Evolutionary conservation across 805 yeast genomes (phyloP), one percentile per base, ranked within the genome.

Genomic region (Isabelozyma heimii): DNA sequence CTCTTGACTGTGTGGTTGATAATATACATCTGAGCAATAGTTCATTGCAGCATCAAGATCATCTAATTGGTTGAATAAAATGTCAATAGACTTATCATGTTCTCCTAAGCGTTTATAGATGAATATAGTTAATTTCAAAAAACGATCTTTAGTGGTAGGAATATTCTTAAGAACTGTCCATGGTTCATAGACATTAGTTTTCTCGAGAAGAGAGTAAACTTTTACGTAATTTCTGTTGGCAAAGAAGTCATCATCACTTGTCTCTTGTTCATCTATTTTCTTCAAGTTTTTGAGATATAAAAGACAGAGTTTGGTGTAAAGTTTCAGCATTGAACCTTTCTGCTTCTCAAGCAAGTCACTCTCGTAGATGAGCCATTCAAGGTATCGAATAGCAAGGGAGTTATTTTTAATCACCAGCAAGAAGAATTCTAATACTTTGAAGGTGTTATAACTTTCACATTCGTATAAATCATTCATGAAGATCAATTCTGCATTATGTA

Each of bases 401-500:
- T 58, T 64, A 13, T 52, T 52, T 14, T 66, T 59, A 1, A 63
- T 37, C 7, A 51, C 55, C 12, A 58, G 47, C 8, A 65, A 51
- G n/a, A 88, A 62, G 58, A 70, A 85, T 1, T 79, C 75, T 43
- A 84, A 68, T 0, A 90, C 83, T 53, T 75, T 68, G 20, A 66
- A 52, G 44, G 77, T 76, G 52, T 87, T 79, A 46, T 85, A 76
- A 12, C 80, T 69, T 50, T 82, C 84, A 49, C 87, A 77, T 53
- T 81, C 82, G 10, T 78, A 75, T 0, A 87, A 72, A 46, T 85
- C 86, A 48, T 80, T 82, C 76, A 89, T 74, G 54, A 91, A 91
- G 0, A 92, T 72, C 16, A 69, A 51, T 47, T 63, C 56, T 35
- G 79, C 79, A 58, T 72, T 65, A 8, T 67, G 52, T n/a, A 35